Base-by-base conservation (phyloP, 495 filamentous ascomycete genomes). In the Barbatosphaeria neglecta region DNA sequence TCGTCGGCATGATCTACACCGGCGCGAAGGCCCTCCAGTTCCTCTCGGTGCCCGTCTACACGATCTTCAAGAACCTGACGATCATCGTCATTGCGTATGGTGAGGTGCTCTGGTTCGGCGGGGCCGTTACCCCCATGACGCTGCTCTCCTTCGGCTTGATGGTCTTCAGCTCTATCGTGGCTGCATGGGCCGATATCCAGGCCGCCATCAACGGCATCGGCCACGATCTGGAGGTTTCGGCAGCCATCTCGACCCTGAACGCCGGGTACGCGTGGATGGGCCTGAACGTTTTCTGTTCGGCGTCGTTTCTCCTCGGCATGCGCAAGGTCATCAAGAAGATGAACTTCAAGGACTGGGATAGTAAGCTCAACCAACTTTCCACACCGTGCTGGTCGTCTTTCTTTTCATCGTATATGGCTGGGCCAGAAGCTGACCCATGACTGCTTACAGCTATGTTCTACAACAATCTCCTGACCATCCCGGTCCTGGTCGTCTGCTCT, bases 1-100 rank as follows among this genome's bases (percentile, higher is more conserved):
- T 99, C 49, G 93, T 99, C 63, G 89, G 89, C 55, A 99, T 96
- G 90, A 99, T 97, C 67, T 99, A 97, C 73, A 97, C 92, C 41
- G 81, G 86, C 59, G 89, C 86, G 61, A 96, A 96, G 70, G 90
- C 92, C 18, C 82, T 99, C 42, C 90, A 96, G 65, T 97, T 81
- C 69, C 83, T 99, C 48, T 95, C 87, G 16, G 94, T 99, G 44
- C 92, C 92, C 11, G 92, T 99, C 4, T 99, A 99, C 71, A 99
- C 92, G 43, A 99, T 99, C 65, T 99, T 99, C 78, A 99, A 99
- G 77, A 99, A 99, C 65, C 65, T 99, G 72, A 97, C 92, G 43
- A 99, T 92, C 65, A 99, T 99, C 55, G 78, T 97, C 28, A 97
- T 97, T 58, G 92, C 92, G 43, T 99, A 99, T 58, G 92, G 92